These are phyloP conservation scores for Cordyceps pruinosa DNA, from an alignment of 2,329 filamentous ascomycete genomes.

Conservation along the genomic window DNA sequence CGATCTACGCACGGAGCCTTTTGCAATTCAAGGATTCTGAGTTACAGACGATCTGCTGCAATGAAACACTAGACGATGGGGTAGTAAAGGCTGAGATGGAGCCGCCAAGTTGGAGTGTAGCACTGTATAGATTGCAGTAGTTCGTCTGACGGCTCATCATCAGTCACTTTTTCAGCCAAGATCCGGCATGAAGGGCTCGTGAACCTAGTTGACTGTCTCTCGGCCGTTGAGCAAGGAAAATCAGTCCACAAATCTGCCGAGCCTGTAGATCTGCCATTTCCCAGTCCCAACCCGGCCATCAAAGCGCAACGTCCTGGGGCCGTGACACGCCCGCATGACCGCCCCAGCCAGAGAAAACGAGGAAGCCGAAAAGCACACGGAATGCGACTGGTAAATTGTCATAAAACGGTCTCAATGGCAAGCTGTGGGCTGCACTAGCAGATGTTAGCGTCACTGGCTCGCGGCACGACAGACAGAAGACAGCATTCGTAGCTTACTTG, in stretches of 20 bases:
- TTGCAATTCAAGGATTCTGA: neutral
- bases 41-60: slow-evolving; percentile 9
- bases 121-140: neutral
- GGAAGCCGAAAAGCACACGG: neutral
- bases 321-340: neutral
- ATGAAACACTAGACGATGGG: slow-evolving; percentile 11
- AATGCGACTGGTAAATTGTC: neutral
- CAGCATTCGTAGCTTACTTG: neutral
- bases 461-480: neutral
- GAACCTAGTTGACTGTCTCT: neutral
- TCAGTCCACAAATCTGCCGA: neutral
- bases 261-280: neutral
- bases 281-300: neutral
- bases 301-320: neutral
- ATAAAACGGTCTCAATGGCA: neutral
- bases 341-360: neutral
- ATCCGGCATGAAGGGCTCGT: neutral
- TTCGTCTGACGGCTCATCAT: neutral
- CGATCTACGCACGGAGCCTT: slow-evolving; percentile 1
- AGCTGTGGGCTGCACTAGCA: neutral
- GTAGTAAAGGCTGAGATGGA: neutral
- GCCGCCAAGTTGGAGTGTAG: neutral
- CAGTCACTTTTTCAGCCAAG: neutral
- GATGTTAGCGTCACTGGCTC: neutral
- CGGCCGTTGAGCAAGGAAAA: neutral